Evolutionary conservation across 345 rosid genomes (phyloP).

Genomic region (Barbarea vulgaris): DNA sequence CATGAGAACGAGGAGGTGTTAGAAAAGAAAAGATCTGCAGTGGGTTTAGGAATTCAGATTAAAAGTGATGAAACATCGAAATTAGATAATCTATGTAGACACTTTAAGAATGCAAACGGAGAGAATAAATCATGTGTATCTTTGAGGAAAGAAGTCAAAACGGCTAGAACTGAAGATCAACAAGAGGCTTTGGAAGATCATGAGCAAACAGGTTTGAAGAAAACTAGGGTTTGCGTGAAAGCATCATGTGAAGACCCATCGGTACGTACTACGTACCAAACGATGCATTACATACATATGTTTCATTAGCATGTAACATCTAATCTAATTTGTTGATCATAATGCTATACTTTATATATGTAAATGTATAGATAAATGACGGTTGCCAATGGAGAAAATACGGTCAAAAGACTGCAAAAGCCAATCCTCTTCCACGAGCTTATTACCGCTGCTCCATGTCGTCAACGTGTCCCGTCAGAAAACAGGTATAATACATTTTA

Average conservation of each 20-base stretch:
- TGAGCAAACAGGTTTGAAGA: conserved; percentile 56
- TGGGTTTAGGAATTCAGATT: conserved; percentile 46
- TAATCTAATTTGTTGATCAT: not conserved
- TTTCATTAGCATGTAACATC: not conserved
- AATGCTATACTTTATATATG: not conserved
- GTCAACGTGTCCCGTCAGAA: conserved; percentile 74
- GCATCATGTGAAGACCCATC: conserved; percentile 79
- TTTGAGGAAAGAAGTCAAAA: conserved; percentile 51
- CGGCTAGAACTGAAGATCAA: conserved; percentile 42
- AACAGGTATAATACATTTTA: conserved; percentile 58
- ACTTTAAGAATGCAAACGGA: conserved; percentile 35
- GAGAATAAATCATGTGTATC: conserved; percentile 38
- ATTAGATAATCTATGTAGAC: conserved; percentile 18
- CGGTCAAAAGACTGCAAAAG: conserved; percentile 89
- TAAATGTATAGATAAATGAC: conserved; percentile 66
- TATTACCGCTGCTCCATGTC: conserved; percentile 85
- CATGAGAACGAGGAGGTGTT: not conserved
- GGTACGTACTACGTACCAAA: conserved; percentile 46
- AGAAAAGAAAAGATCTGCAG: conserved; percentile 29
- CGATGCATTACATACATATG: not conserved
- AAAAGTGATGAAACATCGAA: conserved; percentile 34
- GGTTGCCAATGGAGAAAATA: conserved; percentile 98
- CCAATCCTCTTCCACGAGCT: conserved; percentile 94
- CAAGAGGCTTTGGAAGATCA: conserved; percentile 44
- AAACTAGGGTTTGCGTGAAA: conserved; percentile 84